Percentiles rank a stretch among this genome's conserved stretches.
Conservation (phyloP, 2,329 filamentous ascomycete species). For the Dothideomycetes sp. region DNA sequence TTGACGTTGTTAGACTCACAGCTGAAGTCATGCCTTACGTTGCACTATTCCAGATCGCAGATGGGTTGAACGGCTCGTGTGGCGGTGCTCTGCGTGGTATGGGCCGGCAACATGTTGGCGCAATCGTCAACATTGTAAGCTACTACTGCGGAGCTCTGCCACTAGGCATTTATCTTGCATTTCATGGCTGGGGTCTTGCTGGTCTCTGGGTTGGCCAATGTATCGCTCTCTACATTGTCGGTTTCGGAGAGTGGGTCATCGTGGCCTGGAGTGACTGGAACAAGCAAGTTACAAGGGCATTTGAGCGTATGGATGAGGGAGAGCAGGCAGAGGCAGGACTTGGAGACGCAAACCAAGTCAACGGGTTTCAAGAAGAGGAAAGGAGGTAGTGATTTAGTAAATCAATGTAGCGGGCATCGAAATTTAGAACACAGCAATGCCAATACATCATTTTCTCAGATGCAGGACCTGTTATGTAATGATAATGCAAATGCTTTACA, state of each 20-base stretch:
- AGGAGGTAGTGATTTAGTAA: background rate
- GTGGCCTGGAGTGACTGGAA: slow-evolving; percentile 72
- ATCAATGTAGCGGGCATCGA: background rate
- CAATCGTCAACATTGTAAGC: slow-evolving; percentile 67
- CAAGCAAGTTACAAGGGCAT: slow-evolving; percentile 57
- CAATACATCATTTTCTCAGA: no score
- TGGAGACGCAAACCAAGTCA: slow-evolving; percentile 16
- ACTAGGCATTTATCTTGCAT: slow-evolving; percentile 72
- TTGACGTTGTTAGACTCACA: slow-evolving; percentile 59
- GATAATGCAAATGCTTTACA: no score
- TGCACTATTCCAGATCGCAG: slow-evolving; percentile 81
- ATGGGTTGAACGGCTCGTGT: slow-evolving; percentile 76
- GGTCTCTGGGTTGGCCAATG: slow-evolving; percentile 59
- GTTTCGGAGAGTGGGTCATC: slow-evolving; percentile 66
- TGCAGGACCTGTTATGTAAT: no score
- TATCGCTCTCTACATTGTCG: slow-evolving; percentile 68
- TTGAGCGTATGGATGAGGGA: slow-evolving; percentile 54
- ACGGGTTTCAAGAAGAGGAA: slow-evolving; percentile 10
- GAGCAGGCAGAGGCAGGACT: slow-evolving; percentile 28
- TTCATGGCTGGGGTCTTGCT: slow-evolving; percentile 71
- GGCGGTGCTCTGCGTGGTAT: slow-evolving; percentile 72
- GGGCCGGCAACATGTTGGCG: slow-evolving; percentile 78
- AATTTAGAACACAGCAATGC: no score
- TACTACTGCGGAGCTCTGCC: slow-evolving; percentile 78
- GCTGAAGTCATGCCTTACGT: slow-evolving; percentile 74